Percentiles rank a stretch among this genome's conserved stretches.
phyloP scores from a whole-genome alignment of 169 alveolate genomes.

The Plasmodium ovale region DNA sequence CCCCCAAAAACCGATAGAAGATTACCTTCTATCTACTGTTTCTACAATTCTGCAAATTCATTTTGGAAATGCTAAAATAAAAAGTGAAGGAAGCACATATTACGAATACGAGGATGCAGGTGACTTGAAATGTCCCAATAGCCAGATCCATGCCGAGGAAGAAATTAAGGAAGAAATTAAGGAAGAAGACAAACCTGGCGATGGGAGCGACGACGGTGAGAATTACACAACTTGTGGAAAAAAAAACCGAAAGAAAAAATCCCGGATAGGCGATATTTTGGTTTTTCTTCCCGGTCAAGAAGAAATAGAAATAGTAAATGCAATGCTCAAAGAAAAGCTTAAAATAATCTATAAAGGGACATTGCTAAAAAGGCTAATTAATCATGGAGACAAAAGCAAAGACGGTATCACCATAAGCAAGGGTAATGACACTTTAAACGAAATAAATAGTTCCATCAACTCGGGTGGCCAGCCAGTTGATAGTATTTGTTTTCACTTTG shows the following conservation, averaged over 20 bases:
- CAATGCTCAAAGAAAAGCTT: slow-evolving; percentile 80
- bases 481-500: slow-evolving; percentile 75
- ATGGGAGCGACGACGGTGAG: neutral
- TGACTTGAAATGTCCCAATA: neutral
- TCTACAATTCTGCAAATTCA: slow-evolving; percentile 84
- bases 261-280: slow-evolving; percentile 91
- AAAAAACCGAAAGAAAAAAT: neutral
- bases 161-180: neutral
- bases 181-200: neutral
- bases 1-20: slow-evolving; percentile 85
- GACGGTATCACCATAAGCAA: slow-evolving; percentile 17
- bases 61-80: slow-evolving; percentile 78
- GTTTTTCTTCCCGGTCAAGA: slow-evolving; percentile 97
- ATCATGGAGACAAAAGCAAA: slow-evolving; percentile 51
- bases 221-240: neutral
- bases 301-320: slow-evolving; percentile 91
- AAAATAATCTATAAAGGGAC: slow-evolving; percentile 79
- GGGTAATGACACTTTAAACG: slow-evolving; percentile 7
- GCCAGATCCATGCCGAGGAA: neutral
- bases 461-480: slow-evolving; percentile 1
- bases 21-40: slow-evolving; percentile 87
- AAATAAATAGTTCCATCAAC: slow-evolving; percentile 5
- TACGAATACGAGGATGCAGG: neutral
- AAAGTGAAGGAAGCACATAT: slow-evolving; percentile 1
- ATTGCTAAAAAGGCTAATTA: slow-evolving; percentile 72